phyloP scores from a whole-genome alignment of 106 monocot genomes.

The Dioscorea zingiberensis region DNA sequence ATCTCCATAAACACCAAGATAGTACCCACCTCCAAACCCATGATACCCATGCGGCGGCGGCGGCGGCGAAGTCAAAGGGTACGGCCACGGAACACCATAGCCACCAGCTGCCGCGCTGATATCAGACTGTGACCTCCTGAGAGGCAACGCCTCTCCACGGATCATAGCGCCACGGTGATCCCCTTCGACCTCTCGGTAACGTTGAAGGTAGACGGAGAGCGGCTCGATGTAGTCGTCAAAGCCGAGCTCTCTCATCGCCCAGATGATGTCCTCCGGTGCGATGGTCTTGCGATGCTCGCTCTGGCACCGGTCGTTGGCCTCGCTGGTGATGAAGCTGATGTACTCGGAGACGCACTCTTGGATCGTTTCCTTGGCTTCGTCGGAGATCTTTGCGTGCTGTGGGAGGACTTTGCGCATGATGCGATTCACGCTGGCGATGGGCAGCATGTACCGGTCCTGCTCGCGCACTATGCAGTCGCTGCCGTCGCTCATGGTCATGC shows the following conservation, averaged over 20 bases:
- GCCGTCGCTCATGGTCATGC: background rate
- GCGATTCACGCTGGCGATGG: slow-evolving; percentile 40
- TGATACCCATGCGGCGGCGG: too few relatives aligned
- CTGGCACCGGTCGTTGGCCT: slow-evolving; percentile 47
- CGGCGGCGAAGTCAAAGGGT: too few relatives aligned
- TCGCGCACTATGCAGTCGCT: background rate
- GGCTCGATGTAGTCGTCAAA: slow-evolving; percentile 50
- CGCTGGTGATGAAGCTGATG: slow-evolving; percentile 54
- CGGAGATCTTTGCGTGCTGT: slow-evolving; percentile 43
- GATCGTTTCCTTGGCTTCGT: slow-evolving; percentile 48
- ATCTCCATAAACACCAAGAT: background rate
- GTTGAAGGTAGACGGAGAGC: slow-evolving; percentile 30
- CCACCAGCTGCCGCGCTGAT: too few relatives aligned
- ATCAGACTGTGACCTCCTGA: background rate
- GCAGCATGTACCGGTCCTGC: slow-evolving; percentile 31
- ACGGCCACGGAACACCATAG: too few relatives aligned
- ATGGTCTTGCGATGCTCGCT: slow-evolving; percentile 51
- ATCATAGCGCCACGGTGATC: slow-evolving; percentile 34
- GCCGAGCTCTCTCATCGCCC: slow-evolving; percentile 44
- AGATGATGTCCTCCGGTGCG: slow-evolving; percentile 46
- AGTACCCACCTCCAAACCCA: slow-evolving; percentile 5
- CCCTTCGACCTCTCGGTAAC: slow-evolving; percentile 42
- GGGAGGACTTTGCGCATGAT: slow-evolving; percentile 49
- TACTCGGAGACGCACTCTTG: slow-evolving; percentile 50
- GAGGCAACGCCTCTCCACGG: slow-evolving; percentile 20